Base-by-base conservation (phyloP, 2,329 filamentous ascomycete species). In the Ascochyta clinopodiicola region DNA sequence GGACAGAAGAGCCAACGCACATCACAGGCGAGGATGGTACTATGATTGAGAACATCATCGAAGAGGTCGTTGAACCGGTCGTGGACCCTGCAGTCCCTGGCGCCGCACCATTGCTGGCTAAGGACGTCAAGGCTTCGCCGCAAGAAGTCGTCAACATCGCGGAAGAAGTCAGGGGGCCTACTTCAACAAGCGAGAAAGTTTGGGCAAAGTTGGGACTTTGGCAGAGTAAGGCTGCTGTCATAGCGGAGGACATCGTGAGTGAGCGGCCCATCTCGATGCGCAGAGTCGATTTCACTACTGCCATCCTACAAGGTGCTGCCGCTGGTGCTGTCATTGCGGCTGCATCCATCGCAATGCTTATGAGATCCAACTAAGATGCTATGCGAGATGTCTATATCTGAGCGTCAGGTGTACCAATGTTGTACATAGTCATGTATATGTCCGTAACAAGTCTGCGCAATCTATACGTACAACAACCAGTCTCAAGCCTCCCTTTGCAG, bases 281-380 rank as follows among this genome's bases (percentile, higher is more conserved):
- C 35, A 75, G 77, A 54, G 72, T 80, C 42, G 80, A 81, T 46
- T 69, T 79, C 36, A 81, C 80, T 2, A 74, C 74, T n/a, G 72
- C 75, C 17, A 72, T 79, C 4, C 60, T 80, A n/a, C 74, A 79
- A 56, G 75, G 78, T 32, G 78, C 77, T 43, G 77, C 78, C 6
- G 75, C 75, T 12, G 79, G 80, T 32, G 72, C 70, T 4, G 56
- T 73, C 38, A 69, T 73, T n/a, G 64, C 71, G 10, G 70, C 67
- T 27, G 64, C 64, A 15, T 51, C 70, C 7, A 64, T 73, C 22
- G 65, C 61, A 2, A 60, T 72, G 37, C 19, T 71, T 27, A 13
- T 71, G 17, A 59, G 57, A 38, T 57, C 63, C 24, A 61, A 56
- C n/a, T 69, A 48, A 66, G 39, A 29, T 8, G n/a, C 6, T n/a